These are phyloP conservation scores for Paradendryphiella salina DNA, from an alignment of 2,329 filamentous ascomycete genomes.

Conservation along the genomic window DNA sequence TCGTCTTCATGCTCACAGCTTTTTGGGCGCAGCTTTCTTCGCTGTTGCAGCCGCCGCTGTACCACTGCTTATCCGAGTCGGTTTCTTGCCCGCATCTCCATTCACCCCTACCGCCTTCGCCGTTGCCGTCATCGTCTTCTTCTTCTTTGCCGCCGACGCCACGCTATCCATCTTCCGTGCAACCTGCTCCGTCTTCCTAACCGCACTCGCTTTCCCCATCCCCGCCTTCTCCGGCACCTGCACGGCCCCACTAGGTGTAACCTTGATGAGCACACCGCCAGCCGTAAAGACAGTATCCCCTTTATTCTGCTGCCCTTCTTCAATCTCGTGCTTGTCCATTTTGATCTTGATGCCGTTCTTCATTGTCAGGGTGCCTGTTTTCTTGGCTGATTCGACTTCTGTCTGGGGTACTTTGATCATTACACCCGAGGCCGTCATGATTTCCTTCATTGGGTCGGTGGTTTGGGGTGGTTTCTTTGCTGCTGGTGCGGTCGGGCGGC, in stretches of 20 bases:
- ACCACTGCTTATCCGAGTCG: neutral
- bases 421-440: conserved; percentile 38
- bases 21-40: conserved; percentile 14
- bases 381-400: conserved; percentile 38
- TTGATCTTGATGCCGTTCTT: conserved; percentile 38
- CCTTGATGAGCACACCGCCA: conserved; percentile 40
- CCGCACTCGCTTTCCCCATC: neutral
- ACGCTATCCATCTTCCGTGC: too few species aligned
- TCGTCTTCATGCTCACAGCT: conserved; percentile 1
- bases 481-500: conserved; percentile 9
- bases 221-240: conserved; percentile 23
- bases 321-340: conserved; percentile 39
- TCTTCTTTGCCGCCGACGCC: neutral
- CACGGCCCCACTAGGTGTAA: conserved; percentile 33
- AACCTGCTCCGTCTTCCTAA: too few species aligned
- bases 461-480: conserved; percentile 21
- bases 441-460: conserved; percentile 34
- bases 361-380: conserved; percentile 36
- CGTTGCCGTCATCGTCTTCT: neutral
- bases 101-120: neutral
- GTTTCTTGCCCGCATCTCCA: conserved; percentile 1
- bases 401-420: conserved; percentile 41
- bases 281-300: conserved; percentile 34
- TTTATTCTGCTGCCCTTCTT: conserved; percentile 37
- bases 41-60: neutral